Base-by-base conservation (phyloP, 2,329 filamentous ascomycete genomes). In the Cladophialophora psammophila region DNA sequence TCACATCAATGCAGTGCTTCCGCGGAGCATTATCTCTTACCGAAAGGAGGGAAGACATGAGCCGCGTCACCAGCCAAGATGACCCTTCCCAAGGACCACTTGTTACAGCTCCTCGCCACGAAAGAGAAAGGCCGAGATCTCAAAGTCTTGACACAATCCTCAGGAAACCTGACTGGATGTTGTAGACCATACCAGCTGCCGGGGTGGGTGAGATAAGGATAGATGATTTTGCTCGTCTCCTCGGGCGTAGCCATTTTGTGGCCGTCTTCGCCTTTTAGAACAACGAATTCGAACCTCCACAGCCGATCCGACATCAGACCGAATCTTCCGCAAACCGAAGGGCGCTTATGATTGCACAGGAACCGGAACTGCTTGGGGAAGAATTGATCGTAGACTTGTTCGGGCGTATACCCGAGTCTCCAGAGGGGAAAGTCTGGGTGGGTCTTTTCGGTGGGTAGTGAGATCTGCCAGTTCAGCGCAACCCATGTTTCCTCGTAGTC, bases 201-300 rank as follows among this genome's bases (percentile, higher is more conserved):
- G 8, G 69, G 53, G 62, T 76, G 74, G 2, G 71, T 74, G 57
- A 76, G 60, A 42, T 76, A 76, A 2, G 74, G 74, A 57, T 68
- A 71, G 8, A 75, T 73, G 32, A 75, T 71, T 35, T 73, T 69
- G 12, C 65, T 56, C 10, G 73, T 68, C 61, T 71, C 72, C 12
- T 66, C 65, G 4, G 36, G 58, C 3, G 59, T 65, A 32, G 74
- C 70, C 76, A 78, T 77, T 13, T 74, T 66, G 9, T 72, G 40
- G 7, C 70, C 70, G 60, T 77, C 71, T 62, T 80, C 78, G 1
- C 66, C 67, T 9, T 73, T 71, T 1, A 69, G 74, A 12, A 79
- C 78, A 6, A 80, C 74, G 63, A 78, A 78, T 58, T 77, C 76
- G 64, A 75, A 76, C 35, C 76, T 62, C 76, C 76, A 78, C 9